Base-by-base conservation (phyloP, 192 early-diverging fungal genomes). In the Umbelopsis vinacea region DNA sequence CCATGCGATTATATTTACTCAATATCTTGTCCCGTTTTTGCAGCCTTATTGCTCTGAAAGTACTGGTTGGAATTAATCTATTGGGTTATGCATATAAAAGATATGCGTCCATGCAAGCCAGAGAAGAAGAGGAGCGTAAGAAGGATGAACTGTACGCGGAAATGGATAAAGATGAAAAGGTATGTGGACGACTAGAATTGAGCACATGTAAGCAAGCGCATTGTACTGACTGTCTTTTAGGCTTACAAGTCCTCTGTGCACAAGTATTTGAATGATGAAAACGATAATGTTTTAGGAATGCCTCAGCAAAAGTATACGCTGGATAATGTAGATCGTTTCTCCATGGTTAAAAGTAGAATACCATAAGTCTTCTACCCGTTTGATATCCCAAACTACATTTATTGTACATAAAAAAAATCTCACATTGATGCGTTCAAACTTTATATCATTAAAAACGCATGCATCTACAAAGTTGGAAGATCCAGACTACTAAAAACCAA, bases 301-400 rank as follows among this genome's bases (percentile, higher is more conserved):
- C 55, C 83, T 63, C 83, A 85, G 37, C 79, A 85, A 11, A 84
- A 86, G 67, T 79, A 89, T 54, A 90, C 89, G 11, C 78, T 98
- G 68, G 95, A 97, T 70, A 92, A 87, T 46, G 91, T 98, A 54
- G 95, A 97, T 75, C 88, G 97, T 19, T 98, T 93, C 80, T 88
- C 90, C 45, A 85, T 98, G 84, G 93, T 95, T 71, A 96, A 93
- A 79, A 95, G 92, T 75, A 89, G 95, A 0, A 94, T 97, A 60
- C 93, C 93, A 21, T 97, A 85, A 82, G 67, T 46, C 6, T 38
- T 21, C 23, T 52, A 52, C 9, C 26, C 6, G 10, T 35, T 5
- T 4, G 2, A 22, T 46, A 46, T 19, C 29, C 3, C 29, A 55
- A 53, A 55, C 17, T 19, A 23, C 14, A 10, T 12, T 23, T 50